Conservation (phyloP, 2,329 filamentous ascomycete genomes). For the Beauveria rudraprayagi region DNA sequence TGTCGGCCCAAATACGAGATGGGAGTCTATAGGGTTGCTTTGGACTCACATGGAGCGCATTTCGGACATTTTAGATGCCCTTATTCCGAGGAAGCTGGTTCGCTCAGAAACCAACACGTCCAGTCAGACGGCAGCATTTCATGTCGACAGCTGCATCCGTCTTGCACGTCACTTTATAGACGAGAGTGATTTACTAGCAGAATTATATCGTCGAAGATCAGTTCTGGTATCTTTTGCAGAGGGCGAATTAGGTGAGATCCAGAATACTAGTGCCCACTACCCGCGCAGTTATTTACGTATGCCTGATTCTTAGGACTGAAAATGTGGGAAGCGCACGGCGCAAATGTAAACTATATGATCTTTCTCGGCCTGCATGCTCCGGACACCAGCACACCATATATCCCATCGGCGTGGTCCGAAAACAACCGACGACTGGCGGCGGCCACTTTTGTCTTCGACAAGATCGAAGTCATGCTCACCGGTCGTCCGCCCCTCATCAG, state of each 20-base stretch:
- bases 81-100: background rate
- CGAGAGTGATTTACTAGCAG: conserved; percentile 5
- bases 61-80: conserved; percentile 1
- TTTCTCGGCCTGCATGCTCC: background rate
- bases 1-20: conserved; percentile 29
- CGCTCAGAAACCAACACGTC: conserved; percentile 1
- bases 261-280: background rate
- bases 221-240: background rate
- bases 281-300: background rate
- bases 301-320: background rate
- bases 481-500: conserved; percentile 46
- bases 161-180: conserved; percentile 5
- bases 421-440: conserved; percentile 3
- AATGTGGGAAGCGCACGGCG: conserved; percentile 3
- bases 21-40: conserved; percentile 35
- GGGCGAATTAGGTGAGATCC: conserved; percentile 6
- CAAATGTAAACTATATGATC: background rate
- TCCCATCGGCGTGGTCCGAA: conserved; percentile 5
- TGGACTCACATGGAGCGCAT: conserved; percentile 16
- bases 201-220: conserved; percentile 4
- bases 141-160: conserved; percentile 6
- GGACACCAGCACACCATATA: background rate
- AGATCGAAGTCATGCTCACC: conserved; percentile 41
- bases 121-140: background rate
- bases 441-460: conserved; percentile 30